Percentiles rank a stretch among this genome's conserved stretches.
These are phyloP conservation scores for Geranomyces variabilis DNA, from an alignment of 192 early-diverging fungal species.

Conservation along the genomic window DNA sequence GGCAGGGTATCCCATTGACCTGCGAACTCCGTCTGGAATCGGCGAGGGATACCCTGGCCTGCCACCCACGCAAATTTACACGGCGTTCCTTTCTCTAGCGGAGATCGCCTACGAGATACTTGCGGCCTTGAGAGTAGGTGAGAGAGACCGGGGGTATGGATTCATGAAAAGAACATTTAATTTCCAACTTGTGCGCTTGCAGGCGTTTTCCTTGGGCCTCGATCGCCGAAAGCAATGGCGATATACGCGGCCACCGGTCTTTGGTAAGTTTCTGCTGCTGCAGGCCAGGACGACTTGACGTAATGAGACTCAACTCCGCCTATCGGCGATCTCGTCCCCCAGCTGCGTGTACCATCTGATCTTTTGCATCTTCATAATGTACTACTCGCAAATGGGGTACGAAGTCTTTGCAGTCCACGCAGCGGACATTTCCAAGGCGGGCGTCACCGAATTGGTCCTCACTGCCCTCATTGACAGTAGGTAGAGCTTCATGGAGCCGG, in stretches of 20 bases:
- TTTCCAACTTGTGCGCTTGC: neutral
- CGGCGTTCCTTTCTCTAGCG: neutral
- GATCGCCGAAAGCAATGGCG: neutral
- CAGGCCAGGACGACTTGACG: no score
- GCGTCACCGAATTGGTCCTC: neutral
- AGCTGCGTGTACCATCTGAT: neutral
- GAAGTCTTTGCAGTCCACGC: neutral
- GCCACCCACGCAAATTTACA: neutral
- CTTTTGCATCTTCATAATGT: neutral
- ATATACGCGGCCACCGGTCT: neutral
- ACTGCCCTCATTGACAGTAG: neutral
- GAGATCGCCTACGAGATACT: neutral
- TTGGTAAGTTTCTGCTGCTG: neutral
- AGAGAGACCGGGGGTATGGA: no score
- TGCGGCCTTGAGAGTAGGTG: neutral
- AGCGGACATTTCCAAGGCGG: slow-evolving; percentile 4
- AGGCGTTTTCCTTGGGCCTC: slow-evolving; percentile 3
- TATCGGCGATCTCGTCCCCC: no score
- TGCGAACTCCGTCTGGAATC: neutral
- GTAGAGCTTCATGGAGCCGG: neutral
- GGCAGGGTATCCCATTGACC: neutral
- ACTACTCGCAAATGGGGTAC: neutral
- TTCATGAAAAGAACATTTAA: no score
- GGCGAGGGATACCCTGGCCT: neutral
- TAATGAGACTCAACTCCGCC: no score